Base-by-base conservation (phyloP, 2,329 filamentous ascomycete species). In the Mariannaea sp. region DNA sequence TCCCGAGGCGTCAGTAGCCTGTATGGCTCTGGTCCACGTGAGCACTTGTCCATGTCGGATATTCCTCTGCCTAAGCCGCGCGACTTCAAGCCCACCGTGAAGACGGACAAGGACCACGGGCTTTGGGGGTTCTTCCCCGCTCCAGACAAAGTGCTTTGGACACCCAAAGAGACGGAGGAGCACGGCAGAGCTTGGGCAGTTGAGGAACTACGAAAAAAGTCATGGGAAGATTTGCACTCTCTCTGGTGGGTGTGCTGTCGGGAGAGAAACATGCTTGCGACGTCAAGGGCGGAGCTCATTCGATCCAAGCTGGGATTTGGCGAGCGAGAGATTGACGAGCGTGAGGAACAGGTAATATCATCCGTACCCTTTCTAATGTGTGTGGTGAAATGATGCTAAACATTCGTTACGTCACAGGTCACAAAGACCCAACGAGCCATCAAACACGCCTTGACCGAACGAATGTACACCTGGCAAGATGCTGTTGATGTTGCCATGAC, bases 181-280 rank as follows among this genome's bases (percentile, higher is more conserved):
- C 87, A 94, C 72, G 94, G 94, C 13, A 84, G 94, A 48, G 78
- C 85, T 22, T 99, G 94, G 94, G 85, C 82, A 9, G 85, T 89
- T 7, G 84, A 90, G 74, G 94, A 99, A 77, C 79, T 99, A 67
- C 83, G 92, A 58, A 80, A 83, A 58, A 97, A 97, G 76, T 91
- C 88, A 58, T 99, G 92, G 90, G 90, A 96, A 57, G 92, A 97
- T 71, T 76, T 99, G 65, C 92, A 97, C 73, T 79, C 80, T 57
- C 80, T 99, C 68, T 99, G 93, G 92, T 99, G 92, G 91, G 83
- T 92, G 49, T 97, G 94, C 71, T 82, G 88, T 55, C 92, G 90
- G 76, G 94, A 99, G 77, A 81, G 89, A 66, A 99, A 99, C 75
- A 84, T 90, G 62, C 84, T 97, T 64, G 80, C 85, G n/a, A 97